Evolutionary conservation across 179 eudicot species (phyloP).

Genomic region (Actinidia polygama): DNA sequence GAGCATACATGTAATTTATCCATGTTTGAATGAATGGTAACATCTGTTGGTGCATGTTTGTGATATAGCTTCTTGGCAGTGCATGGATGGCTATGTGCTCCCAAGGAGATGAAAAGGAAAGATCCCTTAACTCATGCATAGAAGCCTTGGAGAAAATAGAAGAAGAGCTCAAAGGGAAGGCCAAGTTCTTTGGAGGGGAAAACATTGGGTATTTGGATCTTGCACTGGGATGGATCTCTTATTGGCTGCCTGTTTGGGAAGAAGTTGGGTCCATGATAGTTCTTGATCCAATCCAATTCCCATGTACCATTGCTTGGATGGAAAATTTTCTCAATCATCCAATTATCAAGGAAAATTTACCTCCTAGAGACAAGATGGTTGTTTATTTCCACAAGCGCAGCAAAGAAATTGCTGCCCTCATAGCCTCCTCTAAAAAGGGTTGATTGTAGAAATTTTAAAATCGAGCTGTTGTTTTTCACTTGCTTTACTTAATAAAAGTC

Average conservation of each 20-base stretch:
- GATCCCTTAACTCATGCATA: conserved; percentile 3
- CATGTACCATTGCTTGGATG: not conserved
- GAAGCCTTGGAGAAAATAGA: conserved; percentile 26
- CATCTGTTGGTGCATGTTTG: not conserved
- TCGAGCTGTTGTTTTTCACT: too few species aligned
- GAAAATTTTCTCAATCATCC: not conserved
- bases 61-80: not conserved
- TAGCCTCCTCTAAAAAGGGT: not conserved
- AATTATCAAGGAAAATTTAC: not conserved
- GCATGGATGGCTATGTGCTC: conserved; percentile 6
- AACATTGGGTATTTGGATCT: conserved; percentile 19
- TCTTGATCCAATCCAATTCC: conserved; percentile 2
- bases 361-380: not conserved
- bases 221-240: conserved; percentile 19
- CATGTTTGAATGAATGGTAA: too few species aligned
- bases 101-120: conserved; percentile 30
- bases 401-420: not conserved
- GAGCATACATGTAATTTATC: too few species aligned
- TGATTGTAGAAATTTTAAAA: not conserved
- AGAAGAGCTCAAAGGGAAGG: conserved; percentile 18
- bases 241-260: conserved; percentile 9
- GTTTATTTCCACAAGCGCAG: not conserved
- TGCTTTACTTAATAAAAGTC: too few species aligned
- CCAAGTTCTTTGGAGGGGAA: conserved; percentile 13
- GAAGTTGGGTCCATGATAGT: conserved; percentile 13